Evolutionary conservation across 2,329 filamentous ascomycete genomes (phyloP).

Genomic region (Salinomyces thailandicus): DNA sequence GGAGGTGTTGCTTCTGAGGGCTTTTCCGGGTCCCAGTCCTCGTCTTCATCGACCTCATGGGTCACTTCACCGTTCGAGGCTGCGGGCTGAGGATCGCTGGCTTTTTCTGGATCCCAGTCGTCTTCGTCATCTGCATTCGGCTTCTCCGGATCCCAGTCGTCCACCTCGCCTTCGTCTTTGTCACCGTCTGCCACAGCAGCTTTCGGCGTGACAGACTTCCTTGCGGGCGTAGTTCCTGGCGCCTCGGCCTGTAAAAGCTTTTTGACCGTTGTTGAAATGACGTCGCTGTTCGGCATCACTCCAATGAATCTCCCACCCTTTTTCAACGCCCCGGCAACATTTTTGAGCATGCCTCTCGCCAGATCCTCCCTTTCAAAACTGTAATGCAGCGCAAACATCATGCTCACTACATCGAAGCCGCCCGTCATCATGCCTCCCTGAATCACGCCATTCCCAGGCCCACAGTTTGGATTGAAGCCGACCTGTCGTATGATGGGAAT

Average conservation of each 20-base stretch:
- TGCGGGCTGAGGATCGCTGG: constrained; percentile 30
- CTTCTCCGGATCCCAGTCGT: constrained; percentile 31
- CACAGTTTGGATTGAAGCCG: constrained; percentile 67
- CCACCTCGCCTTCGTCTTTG: constrained; percentile 25
- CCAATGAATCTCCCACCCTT: constrained; percentile 93
- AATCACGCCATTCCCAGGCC: constrained; percentile 44
- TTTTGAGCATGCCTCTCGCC: constrained; percentile 82
- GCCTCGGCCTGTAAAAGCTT: constrained; percentile 55
- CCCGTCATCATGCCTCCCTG: constrained; percentile 63
- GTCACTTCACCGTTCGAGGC: neutral
- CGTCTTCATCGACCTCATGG: constrained; percentile 21
- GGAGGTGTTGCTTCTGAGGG: constrained; percentile 24
- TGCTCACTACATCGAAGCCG: constrained; percentile 84
- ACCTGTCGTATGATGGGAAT: constrained; percentile 74
- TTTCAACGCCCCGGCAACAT: constrained; percentile 80
- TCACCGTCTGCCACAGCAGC: constrained; percentile 7
- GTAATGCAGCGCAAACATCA: constrained; percentile 99
- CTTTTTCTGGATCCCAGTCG: constrained; percentile 33
- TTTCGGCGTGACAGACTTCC: constrained; percentile 8
- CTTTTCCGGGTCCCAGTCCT: constrained; percentile 31
- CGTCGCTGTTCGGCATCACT: constrained; percentile 92
- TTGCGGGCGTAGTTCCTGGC: constrained; percentile 29
- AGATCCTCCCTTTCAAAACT: constrained; percentile 89
- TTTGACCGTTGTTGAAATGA: constrained; percentile 69
- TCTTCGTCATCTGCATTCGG: constrained; percentile 25